Evolutionary conservation across 2,329 filamentous ascomycete species (phyloP), one percentile per base, ranked within the genome.

Genomic region (Aspergillus tubingensis): DNA sequence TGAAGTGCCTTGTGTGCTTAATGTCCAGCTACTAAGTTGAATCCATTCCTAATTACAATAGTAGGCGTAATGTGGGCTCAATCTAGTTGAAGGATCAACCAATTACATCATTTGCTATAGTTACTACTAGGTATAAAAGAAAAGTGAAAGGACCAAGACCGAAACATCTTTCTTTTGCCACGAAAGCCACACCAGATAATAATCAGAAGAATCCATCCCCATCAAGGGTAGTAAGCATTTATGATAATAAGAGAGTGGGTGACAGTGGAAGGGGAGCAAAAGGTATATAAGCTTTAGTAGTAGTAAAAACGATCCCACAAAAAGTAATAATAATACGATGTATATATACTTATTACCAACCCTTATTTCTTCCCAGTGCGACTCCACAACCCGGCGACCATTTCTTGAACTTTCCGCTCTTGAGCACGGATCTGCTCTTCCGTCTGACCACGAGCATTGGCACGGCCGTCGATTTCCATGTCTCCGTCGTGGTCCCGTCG

Each of bases 351-450:
- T 36, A 13, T 36, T 36, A 36, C 10, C 32, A 0, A 5, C 11
- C 32, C 4, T 55, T 25, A 55, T 55, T 41, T 55, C 53, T 57
- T 59, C 27, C 17, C 65, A 36, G 61, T 54, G 36, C 60, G 41
- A 60, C 71, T 76, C 85, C 85, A 88, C 65, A 88, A 68, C 2
- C 84, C 85, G 64, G 81, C 79, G 60, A 84, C 82, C 59, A 83
- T 84, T 69, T 86, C 83, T 67, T 84, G 80, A 44, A 88, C 85
- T 68, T 80, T 80, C 44, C 83, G 78, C 72, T 87, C 82, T 74
- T 88, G 86, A 65, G 84, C 82, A 44, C 77, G 74, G 58, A 88
- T 88, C 79, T 87, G 85, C 67, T 83, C 82, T 65, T 86, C 83
- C 5, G 84, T 87, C 75, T 88, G 86, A 1, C 86, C 86, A 27